Base-by-base conservation (phyloP, 2,329 filamentous ascomycete genomes). In the Trichophyton equinum region DNA sequence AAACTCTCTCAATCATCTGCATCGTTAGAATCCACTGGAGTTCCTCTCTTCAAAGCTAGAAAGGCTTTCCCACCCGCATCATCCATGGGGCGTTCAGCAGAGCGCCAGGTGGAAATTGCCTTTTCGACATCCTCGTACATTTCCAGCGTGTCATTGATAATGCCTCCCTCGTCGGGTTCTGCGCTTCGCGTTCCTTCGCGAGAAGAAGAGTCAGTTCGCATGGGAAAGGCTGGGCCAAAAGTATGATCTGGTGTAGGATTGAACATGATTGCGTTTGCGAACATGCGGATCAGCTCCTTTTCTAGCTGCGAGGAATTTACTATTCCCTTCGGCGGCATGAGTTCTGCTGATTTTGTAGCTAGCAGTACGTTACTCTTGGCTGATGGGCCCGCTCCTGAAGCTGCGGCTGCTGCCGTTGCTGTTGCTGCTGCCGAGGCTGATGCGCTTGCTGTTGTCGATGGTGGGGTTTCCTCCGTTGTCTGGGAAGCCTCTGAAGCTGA, bases 221-320 rank as follows among this genome's bases (percentile, higher is more conserved):
- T 74, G 57, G 66, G 73, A 65, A 91, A 88, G 0, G 79, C 76
- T 1, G 80, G 77, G 0, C 86, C 86, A 8, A 87, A 84, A 0
- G 87, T 87, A 27, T 86, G 82, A 65, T 88, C 79, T 0, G 87
- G 85, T 64, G 95, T 89, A 0, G 88, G 85, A 68, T 97, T 97
- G 78, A 96, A 99, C 94, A 99, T 97, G 74, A 96, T 88, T 18
- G 94, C 92, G 69, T 97, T 97, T 66, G 91, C 90, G 72, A 97
- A 96, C 89, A 97, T 96, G 68, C 95, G 88, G 67, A 95, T 89
- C 9, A 97, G 78, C 72, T 97, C 92, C 66, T 91, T 89, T 74
- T 97, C 92, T 15, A 97, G 80, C 72, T 97, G 94, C 1, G 87
- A 85, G 58, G 88, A 91, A 73, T 97, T 97, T 73, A 97, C 89